Conservation (phyloP, 2,329 filamentous ascomycete species). For the Colletotrichum lupini region DNA sequence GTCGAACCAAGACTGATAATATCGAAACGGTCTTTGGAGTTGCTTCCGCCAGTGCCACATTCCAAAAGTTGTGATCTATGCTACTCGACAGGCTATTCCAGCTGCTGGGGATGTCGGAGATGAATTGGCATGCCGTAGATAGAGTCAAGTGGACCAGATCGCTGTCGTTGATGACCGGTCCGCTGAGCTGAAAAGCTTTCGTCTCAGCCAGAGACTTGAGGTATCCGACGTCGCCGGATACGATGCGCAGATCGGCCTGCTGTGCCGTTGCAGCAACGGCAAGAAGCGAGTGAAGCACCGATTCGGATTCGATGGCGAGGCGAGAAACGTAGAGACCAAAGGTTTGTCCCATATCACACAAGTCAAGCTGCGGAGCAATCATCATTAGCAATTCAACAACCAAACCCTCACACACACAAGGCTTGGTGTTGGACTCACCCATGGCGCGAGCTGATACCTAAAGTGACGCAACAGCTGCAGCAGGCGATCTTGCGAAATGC, state of each 20-base stretch:
- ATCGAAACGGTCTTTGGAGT: slow-evolving; percentile 25
- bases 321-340: slow-evolving; percentile 52
- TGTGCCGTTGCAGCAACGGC: slow-evolving; percentile 27
- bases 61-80: slow-evolving; percentile 18
- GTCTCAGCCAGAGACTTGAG: slow-evolving; percentile 16
- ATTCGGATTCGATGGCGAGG: slow-evolving; percentile 41
- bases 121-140: slow-evolving; percentile 17
- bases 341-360: slow-evolving; percentile 51
- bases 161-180: slow-evolving; percentile 1
- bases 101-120: slow-evolving; percentile 3
- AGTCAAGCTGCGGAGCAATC: slow-evolving; percentile 48
- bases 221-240: neutral
- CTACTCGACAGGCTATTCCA: slow-evolving; percentile 12
- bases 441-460: slow-evolving; percentile 56
- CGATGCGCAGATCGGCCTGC: slow-evolving; percentile 3
- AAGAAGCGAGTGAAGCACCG: slow-evolving; percentile 43
- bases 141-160: slow-evolving; percentile 15
- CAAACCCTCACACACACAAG: too few relatives aligned
- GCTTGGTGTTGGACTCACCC: slow-evolving; percentile 47
- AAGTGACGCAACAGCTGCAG: slow-evolving; percentile 53
- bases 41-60: slow-evolving; percentile 1
- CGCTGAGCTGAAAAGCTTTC: neutral
- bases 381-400: neutral
- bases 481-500: slow-evolving; percentile 28
- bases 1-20: slow-evolving; percentile 39